Evolutionary conservation across 768 basidiomycete species (phyloP).

Genomic region (Xerocomellus intermedius): DNA sequence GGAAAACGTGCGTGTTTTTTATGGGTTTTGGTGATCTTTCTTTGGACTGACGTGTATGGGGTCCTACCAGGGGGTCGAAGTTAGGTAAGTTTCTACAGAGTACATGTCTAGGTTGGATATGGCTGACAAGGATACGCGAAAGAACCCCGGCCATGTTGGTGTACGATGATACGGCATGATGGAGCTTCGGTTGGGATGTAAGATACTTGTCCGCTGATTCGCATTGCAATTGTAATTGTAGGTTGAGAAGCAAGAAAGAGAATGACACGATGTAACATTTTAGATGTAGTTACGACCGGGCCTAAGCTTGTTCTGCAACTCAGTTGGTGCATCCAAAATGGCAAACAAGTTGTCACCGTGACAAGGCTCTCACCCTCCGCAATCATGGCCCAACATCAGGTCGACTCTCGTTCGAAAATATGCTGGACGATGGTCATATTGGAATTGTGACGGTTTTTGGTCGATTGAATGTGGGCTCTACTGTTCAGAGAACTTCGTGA

Average conservation of each 20-base stretch:
- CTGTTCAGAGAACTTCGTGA: no score
- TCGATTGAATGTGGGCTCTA: no score
- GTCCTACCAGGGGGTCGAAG: conserved; percentile 35
- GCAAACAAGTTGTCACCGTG: no score
- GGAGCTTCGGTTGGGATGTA: neutral
- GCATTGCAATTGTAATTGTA: neutral
- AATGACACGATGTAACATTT: no score
- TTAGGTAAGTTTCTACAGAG: conserved; percentile 27
- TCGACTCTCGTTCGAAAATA: no score
- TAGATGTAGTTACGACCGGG: no score
- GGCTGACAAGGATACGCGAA: neutral
- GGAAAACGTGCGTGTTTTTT: conserved; percentile 40
- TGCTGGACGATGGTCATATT: no score
- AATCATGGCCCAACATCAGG: no score
- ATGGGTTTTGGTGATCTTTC: neutral
- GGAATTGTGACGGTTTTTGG: no score
- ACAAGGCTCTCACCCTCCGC: no score
- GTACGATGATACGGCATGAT: conserved; percentile 24
- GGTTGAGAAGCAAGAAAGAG: neutral
- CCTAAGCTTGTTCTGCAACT: no score
- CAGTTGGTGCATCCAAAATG: no score
- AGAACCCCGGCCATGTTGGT: conserved; percentile 32
- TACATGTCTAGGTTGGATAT: neutral
- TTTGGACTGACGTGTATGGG: neutral
- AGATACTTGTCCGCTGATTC: neutral